Evolutionary conservation across 805 yeast genomes (phyloP).

Genomic region (Yamadazyma laniorum): DNA sequence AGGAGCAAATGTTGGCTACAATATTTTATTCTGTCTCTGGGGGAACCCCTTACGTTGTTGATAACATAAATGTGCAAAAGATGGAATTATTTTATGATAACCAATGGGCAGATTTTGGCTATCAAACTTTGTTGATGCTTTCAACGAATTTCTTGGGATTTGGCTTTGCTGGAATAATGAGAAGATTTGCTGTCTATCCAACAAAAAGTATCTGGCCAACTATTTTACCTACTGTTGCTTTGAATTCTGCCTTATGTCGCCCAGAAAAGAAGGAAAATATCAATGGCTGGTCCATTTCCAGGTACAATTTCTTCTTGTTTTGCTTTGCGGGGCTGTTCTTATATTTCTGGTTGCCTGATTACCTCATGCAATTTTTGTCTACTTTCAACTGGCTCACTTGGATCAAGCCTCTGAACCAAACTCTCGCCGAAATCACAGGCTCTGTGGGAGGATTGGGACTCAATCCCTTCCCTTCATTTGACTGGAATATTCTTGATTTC

Average conservation of each 20-base stretch:
- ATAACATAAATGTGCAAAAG: constrained; percentile 24
- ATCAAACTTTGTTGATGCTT: constrained; percentile 22
- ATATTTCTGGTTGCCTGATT: constrained; percentile 31
- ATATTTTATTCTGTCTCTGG: constrained; percentile 31
- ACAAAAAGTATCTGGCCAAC: constrained; percentile 53
- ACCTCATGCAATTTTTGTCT: constrained; percentile 25
- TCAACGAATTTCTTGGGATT: constrained; percentile 29
- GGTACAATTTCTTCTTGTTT: constrained; percentile 35
- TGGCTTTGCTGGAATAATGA: constrained; percentile 29
- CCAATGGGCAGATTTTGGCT: constrained; percentile 27
- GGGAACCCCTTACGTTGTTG: constrained; percentile 23
- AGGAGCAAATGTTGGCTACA: constrained; percentile 55
- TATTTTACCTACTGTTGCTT: constrained; percentile 27
- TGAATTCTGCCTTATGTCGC: constrained; percentile 24
- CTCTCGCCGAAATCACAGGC: constrained; percentile 27
- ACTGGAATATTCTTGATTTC: constrained; percentile 24
- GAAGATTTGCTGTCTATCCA: constrained; percentile 47
- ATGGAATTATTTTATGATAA: constrained; percentile 20
- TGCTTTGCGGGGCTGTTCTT: constrained; percentile 20
- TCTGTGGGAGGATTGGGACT: constrained; percentile 25
- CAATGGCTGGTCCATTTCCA: constrained; percentile 31
- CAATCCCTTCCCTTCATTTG: constrained; percentile 30
- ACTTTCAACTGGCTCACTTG: constrained; percentile 31
- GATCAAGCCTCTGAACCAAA: constrained; percentile 26
- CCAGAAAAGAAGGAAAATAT: constrained; percentile 26